Evolutionary conservation across 148 eudicot species (phyloP).

Genomic region (Bassia scoparia): DNA sequence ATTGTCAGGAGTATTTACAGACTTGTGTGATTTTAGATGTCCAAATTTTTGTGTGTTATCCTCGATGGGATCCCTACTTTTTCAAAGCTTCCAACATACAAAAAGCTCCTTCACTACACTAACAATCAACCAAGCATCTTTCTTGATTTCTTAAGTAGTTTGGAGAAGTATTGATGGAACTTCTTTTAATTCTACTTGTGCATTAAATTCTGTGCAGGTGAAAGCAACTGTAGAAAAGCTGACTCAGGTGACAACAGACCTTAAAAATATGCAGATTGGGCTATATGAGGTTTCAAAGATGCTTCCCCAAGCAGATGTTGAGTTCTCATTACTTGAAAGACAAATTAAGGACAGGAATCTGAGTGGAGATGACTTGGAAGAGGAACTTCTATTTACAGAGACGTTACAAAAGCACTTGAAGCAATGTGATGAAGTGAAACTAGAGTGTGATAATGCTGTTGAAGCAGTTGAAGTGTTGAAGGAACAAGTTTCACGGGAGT

Average conservation of each 20-base stretch:
- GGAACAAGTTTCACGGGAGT: conserved; percentile 32
- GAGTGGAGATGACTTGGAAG: background rate
- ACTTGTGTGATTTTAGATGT: background rate
- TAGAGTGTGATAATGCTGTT: conserved; percentile 55
- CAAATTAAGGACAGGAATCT: background rate
- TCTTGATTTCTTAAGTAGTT: background rate
- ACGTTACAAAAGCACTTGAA: conserved; percentile 54
- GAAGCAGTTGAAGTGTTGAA: conserved; percentile 43
- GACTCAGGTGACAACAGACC: background rate
- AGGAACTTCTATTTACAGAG: conserved; percentile 28
- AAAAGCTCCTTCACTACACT: background rate
- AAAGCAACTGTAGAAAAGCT: background rate
- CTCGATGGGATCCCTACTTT: background rate
- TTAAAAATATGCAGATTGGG: background rate
- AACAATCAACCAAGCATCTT: background rate
- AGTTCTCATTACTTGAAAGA: conserved; percentile 1
- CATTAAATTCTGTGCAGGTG: background rate
- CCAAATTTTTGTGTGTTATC: background rate
- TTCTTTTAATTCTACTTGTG: no score
- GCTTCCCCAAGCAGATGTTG: background rate
- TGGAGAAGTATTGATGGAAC: background rate
- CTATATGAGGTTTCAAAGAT: background rate
- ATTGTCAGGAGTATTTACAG: background rate
- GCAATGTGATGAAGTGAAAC: conserved; percentile 55
- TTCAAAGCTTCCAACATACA: background rate